phyloP scores from a whole-genome alignment of 1,284 basidiomycete genomes.

The Cryptococcus depauperatus region DNA sequence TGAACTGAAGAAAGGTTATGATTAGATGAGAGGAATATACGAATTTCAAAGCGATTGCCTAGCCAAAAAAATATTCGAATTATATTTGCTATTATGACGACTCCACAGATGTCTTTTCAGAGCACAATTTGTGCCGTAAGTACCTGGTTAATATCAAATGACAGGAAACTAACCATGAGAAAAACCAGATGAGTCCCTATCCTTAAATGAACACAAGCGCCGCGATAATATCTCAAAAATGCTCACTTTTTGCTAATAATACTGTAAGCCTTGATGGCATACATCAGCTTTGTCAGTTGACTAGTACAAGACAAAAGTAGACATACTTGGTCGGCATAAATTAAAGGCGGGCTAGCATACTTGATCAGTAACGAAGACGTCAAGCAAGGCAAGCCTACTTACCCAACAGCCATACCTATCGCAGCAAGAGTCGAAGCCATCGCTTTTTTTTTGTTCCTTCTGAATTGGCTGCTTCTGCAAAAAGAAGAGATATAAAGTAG shows the following conservation, averaged over 20 bases:
- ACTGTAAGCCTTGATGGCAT: constrained; percentile 41
- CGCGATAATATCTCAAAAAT: no score
- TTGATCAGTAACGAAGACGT: constrained; percentile 5
- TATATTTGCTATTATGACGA: constrained; percentile 45
- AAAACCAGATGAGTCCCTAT: constrained; percentile 43
- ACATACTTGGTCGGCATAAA: constrained; percentile 46
- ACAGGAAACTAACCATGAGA: constrained; percentile 34
- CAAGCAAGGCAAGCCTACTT: constrained; percentile 4
- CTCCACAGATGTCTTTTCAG: constrained; percentile 38
- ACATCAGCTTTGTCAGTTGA: no score
- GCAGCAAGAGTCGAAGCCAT: constrained; percentile 35
- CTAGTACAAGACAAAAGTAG: no score
- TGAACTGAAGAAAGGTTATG: constrained; percentile 1
- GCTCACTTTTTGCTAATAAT: constrained; percentile 46
- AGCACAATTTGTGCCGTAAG: not conserved
- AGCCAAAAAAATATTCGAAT: constrained; percentile 48
- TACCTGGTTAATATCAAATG: not conserved
- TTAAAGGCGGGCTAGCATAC: constrained; percentile 42
- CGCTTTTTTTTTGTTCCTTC: no score
- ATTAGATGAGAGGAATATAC: constrained; percentile 19
- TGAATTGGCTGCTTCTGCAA: no score
- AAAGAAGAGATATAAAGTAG: no score
- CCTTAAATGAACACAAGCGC: not conserved
- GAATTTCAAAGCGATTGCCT: constrained; percentile 48
- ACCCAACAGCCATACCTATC: constrained; percentile 46